A percentile compares a stretch with the other conserved stretches of the same genome.
Evolutionary conservation across 208 protist species (phyloP).

Genomic region (Acanthamoeba royreba): DNA sequence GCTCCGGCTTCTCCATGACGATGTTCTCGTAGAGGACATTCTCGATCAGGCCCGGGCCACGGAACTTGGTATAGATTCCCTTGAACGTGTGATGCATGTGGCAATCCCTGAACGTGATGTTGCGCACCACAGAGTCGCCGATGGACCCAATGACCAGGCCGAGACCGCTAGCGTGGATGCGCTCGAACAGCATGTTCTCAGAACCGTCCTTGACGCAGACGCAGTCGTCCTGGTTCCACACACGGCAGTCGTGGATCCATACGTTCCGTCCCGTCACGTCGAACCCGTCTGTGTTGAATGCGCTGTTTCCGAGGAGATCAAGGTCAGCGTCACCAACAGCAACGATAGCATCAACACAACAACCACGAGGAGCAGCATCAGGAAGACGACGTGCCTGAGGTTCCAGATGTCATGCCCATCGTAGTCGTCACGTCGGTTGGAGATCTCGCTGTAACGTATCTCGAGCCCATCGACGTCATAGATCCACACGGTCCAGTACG

Average conservation of each 20-base stretch:
- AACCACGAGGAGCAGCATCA: background rate
- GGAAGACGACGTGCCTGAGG: background rate
- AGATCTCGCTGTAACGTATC: conserved; percentile 63
- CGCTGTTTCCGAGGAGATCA: conserved; percentile 31
- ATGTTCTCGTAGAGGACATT: conserved; percentile 75
- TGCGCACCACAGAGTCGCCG: conserved; percentile 59
- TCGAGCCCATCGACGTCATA: conserved; percentile 62
- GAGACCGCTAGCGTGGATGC: conserved; percentile 68
- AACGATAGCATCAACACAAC: background rate
- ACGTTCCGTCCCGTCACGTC: conserved; percentile 73
- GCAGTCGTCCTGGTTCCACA: conserved; percentile 80
- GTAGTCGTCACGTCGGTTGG: conserved; percentile 55
- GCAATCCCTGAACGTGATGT: conserved; percentile 77
- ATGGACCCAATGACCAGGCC: conserved; percentile 76
- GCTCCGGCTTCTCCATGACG: conserved; percentile 62
- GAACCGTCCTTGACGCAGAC: conserved; percentile 69
- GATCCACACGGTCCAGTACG: conserved; percentile 67
- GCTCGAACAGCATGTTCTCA: conserved; percentile 77
- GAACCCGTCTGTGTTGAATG: conserved; percentile 79
- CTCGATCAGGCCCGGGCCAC: conserved; percentile 44
- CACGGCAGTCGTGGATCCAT: conserved; percentile 72
- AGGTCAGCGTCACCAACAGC: background rate
- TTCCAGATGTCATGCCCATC: conserved; percentile 63
- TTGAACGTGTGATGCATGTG: conserved; percentile 73
- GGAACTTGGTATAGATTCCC: conserved; percentile 74